Conservation (phyloP, 441 rosid genomes). For the Viola pubescens region DNA sequence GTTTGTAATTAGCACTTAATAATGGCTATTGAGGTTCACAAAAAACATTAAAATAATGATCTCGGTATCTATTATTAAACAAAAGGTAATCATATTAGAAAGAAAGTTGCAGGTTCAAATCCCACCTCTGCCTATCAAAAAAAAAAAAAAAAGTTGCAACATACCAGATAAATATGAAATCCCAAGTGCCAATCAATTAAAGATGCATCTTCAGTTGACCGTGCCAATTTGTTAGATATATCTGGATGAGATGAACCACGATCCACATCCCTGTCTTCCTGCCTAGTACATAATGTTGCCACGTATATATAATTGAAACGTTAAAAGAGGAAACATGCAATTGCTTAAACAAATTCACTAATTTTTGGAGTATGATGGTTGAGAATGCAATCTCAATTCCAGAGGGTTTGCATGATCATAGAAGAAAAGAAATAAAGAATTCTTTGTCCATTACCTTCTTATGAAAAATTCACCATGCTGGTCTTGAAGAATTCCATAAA, state of each 20-base stretch:
- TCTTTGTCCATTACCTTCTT: slow-evolving; percentile 42
- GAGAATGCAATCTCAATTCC: too few species aligned
- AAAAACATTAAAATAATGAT: neutral
- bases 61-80: neutral
- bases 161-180: slow-evolving; percentile 86
- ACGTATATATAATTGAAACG: too few species aligned
- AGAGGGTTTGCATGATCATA: too few species aligned
- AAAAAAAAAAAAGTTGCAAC: slow-evolving; percentile 10
- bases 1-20: too few species aligned
- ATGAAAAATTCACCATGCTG: slow-evolving; percentile 87
- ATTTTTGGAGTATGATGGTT: too few species aligned
- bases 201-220: slow-evolving; percentile 65
- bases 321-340: too few species aligned
- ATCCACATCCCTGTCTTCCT: slow-evolving; percentile 63
- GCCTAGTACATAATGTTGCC: slow-evolving; percentile 33
- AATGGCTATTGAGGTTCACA: too few species aligned
- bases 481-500: slow-evolving; percentile 95
- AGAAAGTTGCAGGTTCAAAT: neutral
- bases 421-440: too few species aligned
- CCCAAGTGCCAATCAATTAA: slow-evolving; percentile 96
- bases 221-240: slow-evolving; percentile 52
- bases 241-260: slow-evolving; percentile 51
- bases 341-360: too few species aligned
- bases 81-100: slow-evolving; percentile 4
- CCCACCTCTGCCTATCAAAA: neutral